Percentiles rank a stretch among this genome's conserved stretches.
Conservation (phyloP, 345 rosid species). For the Eucalyptus victrix region DNA sequence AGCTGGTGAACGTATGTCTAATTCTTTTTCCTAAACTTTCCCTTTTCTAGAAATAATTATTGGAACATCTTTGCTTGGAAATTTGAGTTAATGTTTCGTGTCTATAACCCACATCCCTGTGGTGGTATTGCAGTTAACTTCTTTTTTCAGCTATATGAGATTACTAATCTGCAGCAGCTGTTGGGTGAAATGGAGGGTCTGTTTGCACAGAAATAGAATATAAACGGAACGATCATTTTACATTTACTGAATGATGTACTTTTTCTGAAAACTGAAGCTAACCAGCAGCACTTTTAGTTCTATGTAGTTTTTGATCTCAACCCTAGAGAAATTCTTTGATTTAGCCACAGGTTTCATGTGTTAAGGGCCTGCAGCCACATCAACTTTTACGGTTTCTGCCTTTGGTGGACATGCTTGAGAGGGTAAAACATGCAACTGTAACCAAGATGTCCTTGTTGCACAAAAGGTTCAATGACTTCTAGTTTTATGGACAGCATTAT, state of each 20-base stretch:
- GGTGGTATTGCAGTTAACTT: background rate
- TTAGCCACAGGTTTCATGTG: background rate
- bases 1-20: constrained; percentile 54
- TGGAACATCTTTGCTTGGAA: background rate
- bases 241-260: background rate
- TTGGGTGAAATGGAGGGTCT: background rate
- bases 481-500: background rate
- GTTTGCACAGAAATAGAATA: background rate
- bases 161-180: background rate
- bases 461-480: background rate
- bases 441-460: background rate
- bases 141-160: background rate
- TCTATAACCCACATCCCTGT: background rate
- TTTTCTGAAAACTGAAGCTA: background rate
- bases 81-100: background rate
- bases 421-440: background rate
- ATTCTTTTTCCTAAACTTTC: background rate
- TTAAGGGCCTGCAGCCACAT: background rate
- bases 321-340: background rate
- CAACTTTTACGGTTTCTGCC: background rate
- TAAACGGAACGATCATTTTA: background rate
- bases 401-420: background rate
- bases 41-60: background rate
- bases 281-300: background rate
- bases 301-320: background rate